phyloP scores from a whole-genome alignment of 805 yeast genomes.

The Candida nonsorbophila region DNA sequence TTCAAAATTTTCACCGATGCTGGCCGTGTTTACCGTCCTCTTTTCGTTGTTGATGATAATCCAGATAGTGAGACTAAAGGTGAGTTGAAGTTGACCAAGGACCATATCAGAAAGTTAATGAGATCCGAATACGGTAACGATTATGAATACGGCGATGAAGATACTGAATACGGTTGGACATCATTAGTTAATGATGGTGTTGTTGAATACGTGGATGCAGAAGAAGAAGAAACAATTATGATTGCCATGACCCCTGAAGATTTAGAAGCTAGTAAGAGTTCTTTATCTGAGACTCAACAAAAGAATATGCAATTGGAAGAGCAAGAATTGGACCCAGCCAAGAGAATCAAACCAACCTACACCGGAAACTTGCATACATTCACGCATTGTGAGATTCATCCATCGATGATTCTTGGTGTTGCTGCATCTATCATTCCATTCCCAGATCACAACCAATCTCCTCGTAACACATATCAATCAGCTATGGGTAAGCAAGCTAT shows the following conservation, averaged over 20 bases:
- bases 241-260: constrained; percentile 99
- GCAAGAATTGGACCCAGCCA: constrained; percentile 64
- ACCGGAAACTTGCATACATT: constrained; percentile 63
- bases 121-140: constrained; percentile 59
- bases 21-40: constrained; percentile 95
- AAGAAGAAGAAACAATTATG: constrained; percentile 97
- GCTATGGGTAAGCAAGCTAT: constrained; percentile 99
- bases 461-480: constrained; percentile 98
- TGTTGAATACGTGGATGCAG: constrained; percentile 96
- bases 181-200: constrained; percentile 79
- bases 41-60: constrained; percentile 89
- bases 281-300: constrained; percentile 38
- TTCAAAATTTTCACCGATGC: constrained; percentile 97
- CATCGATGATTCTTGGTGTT: constrained; percentile 97
- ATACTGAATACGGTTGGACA: constrained; percentile 68
- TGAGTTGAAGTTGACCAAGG: constrained; percentile 79
- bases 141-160: constrained; percentile 47
- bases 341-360: constrained; percentile 72
- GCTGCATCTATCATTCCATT: constrained; percentile 98
- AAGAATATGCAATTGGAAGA: constrained; percentile 37
- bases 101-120: constrained; percentile 68
- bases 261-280: constrained; percentile 57
- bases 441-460: constrained; percentile 99
- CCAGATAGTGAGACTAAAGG: constrained; percentile 63
- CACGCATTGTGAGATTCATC: constrained; percentile 99